Base-by-base conservation (phyloP, 1,284 basidiomycete genomes). In the Takashimella tepidaria region DNA sequence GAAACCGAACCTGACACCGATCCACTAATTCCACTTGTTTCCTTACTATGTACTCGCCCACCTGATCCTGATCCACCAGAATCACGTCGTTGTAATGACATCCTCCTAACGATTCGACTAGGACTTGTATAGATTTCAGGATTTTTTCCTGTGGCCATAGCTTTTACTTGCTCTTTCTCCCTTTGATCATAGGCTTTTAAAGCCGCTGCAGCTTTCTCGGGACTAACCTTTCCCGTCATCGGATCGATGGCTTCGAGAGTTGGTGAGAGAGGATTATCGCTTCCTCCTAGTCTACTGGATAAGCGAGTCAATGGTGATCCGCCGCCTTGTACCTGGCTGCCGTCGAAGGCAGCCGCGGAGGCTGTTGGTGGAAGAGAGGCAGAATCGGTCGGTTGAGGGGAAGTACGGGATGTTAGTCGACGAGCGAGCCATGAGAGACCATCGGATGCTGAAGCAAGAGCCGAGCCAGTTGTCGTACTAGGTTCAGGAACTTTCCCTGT, bases 141-240 rank as follows among this genome's bases (percentile, higher is more conserved):
- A 5, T 49, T 57, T 49, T 57, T 63, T 10, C 69, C 70, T 41
- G 61, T 60, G 4, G 61, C 53, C 10, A 72, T 47, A 11, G 56
- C 56, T 20, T 61, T 57, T 4, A 59, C 62, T 45, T 63, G 57
- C 46, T 67, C 58, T 11, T 54, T 50, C 55, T 74, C 67, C 4
- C 61, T 50, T 22, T 61, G 53, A 43, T 73, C 69, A 47, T 66
- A 72, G 0, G 57, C 69, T 43, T 55, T 60, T 16, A 74, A 47
- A 0, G 64, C 67, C 11, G 57, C 62, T 19, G 51, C 46, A 0
- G 55, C 48, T 4, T 50, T 47, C 20, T 54, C 55, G 45, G 49
- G 43, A 31, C 24, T 26, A 2, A 41, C 40, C 24, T 22, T 23
- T 44, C 45, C 13, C 24, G 42, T 23, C 4, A 50, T n/a, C 1